These are phyloP conservation scores for Ogataea philodendri DNA, from an alignment of 805 yeast species.

Conservation along the genomic window DNA sequence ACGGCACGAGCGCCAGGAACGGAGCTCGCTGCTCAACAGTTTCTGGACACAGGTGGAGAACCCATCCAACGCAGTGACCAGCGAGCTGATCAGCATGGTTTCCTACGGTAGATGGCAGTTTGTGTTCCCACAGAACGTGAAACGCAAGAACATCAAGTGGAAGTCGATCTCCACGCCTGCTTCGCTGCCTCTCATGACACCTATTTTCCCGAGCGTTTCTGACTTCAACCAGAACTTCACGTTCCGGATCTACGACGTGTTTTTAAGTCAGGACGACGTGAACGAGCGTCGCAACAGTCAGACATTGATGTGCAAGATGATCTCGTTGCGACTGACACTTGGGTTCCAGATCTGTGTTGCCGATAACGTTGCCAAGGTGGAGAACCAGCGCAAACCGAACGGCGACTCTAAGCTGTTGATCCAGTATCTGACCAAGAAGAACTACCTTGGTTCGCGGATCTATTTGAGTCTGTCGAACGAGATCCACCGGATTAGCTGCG, in stretches of 20 bases:
- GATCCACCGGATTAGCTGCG: slow-evolving; percentile 79
- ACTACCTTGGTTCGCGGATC: slow-evolving; percentile 56
- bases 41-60: slow-evolving; percentile 68
- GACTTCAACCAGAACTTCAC: slow-evolving; percentile 74
- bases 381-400: slow-evolving; percentile 53
- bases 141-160: slow-evolving; percentile 80
- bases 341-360: slow-evolving; percentile 93
- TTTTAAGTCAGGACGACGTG: slow-evolving; percentile 58
- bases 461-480: slow-evolving; percentile 79
- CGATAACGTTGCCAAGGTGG: slow-evolving; percentile 60
- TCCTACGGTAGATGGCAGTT: slow-evolving; percentile 88
- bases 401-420: slow-evolving; percentile 52
- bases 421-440: slow-evolving; percentile 50
- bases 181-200: slow-evolving; percentile 78
- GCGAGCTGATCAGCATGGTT: slow-evolving; percentile 52
- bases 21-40: slow-evolving; percentile 24
- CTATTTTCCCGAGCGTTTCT: slow-evolving; percentile 66
- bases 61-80: slow-evolving; percentile 68
- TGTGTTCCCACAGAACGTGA: slow-evolving; percentile 74
- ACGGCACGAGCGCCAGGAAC: slow-evolving; percentile 4
- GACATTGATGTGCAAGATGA: slow-evolving; percentile 80
- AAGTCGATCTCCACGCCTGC: slow-evolving; percentile 92
- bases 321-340: slow-evolving; percentile 71
- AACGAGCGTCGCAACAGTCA: slow-evolving; percentile 49
- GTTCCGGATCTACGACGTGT: slow-evolving; percentile 79